Evolutionary conservation across 2,329 filamentous ascomycete genomes (phyloP), one percentile per base, ranked within the genome.

Genomic region (Penicillium freii): DNA sequence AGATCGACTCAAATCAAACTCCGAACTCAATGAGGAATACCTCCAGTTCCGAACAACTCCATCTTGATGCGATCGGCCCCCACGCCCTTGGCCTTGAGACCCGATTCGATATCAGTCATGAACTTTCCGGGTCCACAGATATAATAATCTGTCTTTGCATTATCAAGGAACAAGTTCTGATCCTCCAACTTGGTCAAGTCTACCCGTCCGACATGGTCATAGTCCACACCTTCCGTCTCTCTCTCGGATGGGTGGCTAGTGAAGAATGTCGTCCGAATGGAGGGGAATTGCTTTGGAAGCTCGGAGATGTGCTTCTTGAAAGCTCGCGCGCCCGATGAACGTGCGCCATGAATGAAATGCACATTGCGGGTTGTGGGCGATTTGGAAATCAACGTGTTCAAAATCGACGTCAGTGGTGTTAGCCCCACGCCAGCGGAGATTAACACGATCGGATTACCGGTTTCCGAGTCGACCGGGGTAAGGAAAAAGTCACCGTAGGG

Each of bases 61-160:
- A 90, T 79, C 66, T 86, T 82, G 54, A 90, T 80, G 62, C 84
- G 82, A 31, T 80, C 79, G n/a, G 73, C 72, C 1, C 77, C 72
- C 1, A 91, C 86, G 0, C 87, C 87, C 54, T 78, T 73, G 3
- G 66, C 75, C 63, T 80, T 74, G 56, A 92, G 75, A 63, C 77
- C 80, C 8, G 74, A 72, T 62, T 83, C 77, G 23, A 83, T 76
- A 38, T 84, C 82, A 10, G 80, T 66, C 90, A 92, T 92, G 78
- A 91, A 92, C 8, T 71, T 69, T 58, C 81, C 79, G 0, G 89
- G 89, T 0, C 89, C 90, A 67, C 90, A 92, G 52, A 90, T 75
- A 65, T 84, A 92, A 71, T 91, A 92, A 66, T 86, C 78, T 0
- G 89, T 80, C 43, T 74, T 74, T 0, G 72, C 49, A 63, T 87